Evolutionary conservation across 169 alveolate genomes (phyloP), one percentile per base, ranked within the genome.

Genomic region (Toxoplasma gondii): DNA sequence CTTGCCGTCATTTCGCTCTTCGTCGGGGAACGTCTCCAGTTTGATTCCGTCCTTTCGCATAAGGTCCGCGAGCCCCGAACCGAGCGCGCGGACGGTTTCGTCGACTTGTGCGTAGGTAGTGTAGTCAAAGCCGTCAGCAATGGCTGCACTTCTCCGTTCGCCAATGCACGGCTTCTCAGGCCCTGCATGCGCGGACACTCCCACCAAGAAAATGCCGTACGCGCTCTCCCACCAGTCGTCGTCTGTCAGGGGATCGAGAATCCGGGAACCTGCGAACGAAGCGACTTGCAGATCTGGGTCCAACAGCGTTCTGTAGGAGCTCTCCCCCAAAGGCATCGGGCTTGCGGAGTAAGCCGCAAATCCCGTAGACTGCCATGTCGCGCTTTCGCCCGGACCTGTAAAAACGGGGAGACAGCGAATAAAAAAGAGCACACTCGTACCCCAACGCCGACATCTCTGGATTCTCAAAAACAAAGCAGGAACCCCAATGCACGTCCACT

Each of bases 321-420:
- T 49, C 24, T 38, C 36, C 5, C 12, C 4, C 53, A 67, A 43
- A 36, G 90, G 90, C 29, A 38, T 17, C n/a, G 69, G 67, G 24
- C 1, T 7, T 22, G 67, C 27, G 38, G 90, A 10, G 90, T 82
- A 82, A 1, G 53, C 64, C 38, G 12, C 90, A 31, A 82, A 82
- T 24, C 90, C 69, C 64, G 64, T 31, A 0, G 90, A 27, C 5
- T 67, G 90, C 90, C 90, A 82, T 38, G 41, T 36, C 10, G 90
- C 90, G 90, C 90, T 82, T 67, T 82, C 90, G 10, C 90, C 69
- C 9, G 53, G 53, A 29, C 64, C 69, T 29, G 90, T 67, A 41
- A 41, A 31, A 31, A 34, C 16, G 53, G 10, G 53, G 34, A 80
- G 27, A 19, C 12, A 80, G 45, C 88, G 36, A 38, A 19, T 1